These are phyloP conservation scores for Paramecium primaurelia DNA, from an alignment of 73 alveolate species.

Conservation along the genomic window DNA sequence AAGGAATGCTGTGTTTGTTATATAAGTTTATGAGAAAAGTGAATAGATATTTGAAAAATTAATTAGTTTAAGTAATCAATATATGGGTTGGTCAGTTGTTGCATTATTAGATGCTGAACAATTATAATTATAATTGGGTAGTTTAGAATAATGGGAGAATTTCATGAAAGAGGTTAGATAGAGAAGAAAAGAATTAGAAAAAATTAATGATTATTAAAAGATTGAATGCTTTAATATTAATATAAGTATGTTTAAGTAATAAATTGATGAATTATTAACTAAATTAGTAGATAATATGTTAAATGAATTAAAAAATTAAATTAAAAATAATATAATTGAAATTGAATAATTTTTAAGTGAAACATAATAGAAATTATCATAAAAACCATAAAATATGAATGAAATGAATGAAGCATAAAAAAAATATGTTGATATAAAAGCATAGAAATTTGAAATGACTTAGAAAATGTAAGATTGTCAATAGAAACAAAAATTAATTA, in stretches of 20 bases:
- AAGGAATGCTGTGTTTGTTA: constrained; percentile 88
- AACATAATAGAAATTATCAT: constrained; percentile 86
- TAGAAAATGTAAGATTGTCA: constrained; percentile 80
- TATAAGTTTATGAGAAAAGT: constrained; percentile 93
- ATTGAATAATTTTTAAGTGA: constrained; percentile 87
- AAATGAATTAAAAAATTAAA: constrained; percentile 77
- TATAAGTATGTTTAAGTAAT: constrained; percentile 79
- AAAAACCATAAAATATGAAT: constrained; percentile 91
- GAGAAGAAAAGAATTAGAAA: constrained; percentile 90
- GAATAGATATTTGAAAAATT: constrained; percentile 83
- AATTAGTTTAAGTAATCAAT: constrained; percentile 60
- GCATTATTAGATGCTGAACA: constrained; percentile 70
- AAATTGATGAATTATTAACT: constrained; percentile 91
- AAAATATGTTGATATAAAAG: constrained; percentile 86
- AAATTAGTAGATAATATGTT: constrained; percentile 92
- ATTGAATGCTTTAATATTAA: constrained; percentile 90
- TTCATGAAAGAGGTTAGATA: constrained; percentile 86
- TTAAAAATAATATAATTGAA: constrained; percentile 80
- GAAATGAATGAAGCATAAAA: constrained; percentile 92
- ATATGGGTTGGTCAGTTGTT: constrained; percentile 49
- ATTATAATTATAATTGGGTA: constrained; percentile 58
- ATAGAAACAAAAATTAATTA: constrained; percentile 86
- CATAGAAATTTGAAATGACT: constrained; percentile 81
- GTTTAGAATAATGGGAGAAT: constrained; percentile 92
- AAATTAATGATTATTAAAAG: constrained; percentile 83